Evolutionary conservation across 2,329 filamentous ascomycete genomes (phyloP), one percentile per base, ranked within the genome.

Genomic region (Chaetomium sp.): DNA sequence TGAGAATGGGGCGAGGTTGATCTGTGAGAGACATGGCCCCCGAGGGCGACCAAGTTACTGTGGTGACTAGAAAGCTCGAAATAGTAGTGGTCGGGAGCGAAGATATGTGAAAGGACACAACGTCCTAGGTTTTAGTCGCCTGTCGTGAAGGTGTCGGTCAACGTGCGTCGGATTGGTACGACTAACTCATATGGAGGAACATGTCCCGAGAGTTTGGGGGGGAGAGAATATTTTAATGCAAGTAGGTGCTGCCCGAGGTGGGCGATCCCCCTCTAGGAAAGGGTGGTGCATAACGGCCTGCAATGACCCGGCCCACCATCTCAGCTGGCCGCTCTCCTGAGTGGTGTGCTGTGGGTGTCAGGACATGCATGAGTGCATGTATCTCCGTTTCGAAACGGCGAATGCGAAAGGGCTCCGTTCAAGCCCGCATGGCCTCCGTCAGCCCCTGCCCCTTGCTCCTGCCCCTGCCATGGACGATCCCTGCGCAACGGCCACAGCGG

Each of bases 21-120:
- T 60, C 48, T 10, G 49, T 52, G 11, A 59, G 56, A 59, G 63
- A 61, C 63, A 64, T 64, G 27, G 42, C 10, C 34, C 36, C 54
- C 40, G 55, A 53, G 35, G 41, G 54, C 53, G 57, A 53, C 14
- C 42, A 35, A 4, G 14, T 14, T 42, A 27, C 11, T 43, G 49
- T 52, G 41, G 40, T 35, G 34, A 14, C 12, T 7, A 11, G 38
- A 37, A 47, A 19, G 47, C 27, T 53, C 19, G 19, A 27, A 27
- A 27, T 27, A 27, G 34, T 4, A 38, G 33, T 37, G 40, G 56
- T 50, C 47, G 55, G 57, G 56, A 48, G 58, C 56, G 19, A 42
- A 55, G 49, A 44, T 33, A 4, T 9, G 14, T 7, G 36, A 19
- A 32, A 9, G 12, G 35, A 14, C 14, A 37, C 19, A 27, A 49